phyloP scores from a whole-genome alignment of 768 basidiomycete species.

The Rhizopogon rudus region DNA sequence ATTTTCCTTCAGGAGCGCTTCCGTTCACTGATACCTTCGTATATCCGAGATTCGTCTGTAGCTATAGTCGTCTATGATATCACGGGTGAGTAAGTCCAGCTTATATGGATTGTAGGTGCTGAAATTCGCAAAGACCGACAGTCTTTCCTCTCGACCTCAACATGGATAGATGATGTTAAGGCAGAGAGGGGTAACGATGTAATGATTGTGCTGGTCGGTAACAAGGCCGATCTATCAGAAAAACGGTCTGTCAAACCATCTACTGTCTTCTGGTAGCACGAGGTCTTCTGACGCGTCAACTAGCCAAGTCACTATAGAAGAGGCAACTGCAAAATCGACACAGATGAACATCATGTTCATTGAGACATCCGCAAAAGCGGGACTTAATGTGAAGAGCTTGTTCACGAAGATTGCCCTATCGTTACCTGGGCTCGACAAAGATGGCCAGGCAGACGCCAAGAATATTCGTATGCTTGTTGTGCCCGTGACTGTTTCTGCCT shows the following conservation, averaged over 20 bases:
- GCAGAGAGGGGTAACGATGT: constrained; percentile 97
- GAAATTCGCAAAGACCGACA: constrained; percentile 63
- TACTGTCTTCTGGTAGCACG: background rate
- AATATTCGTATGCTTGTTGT: constrained; percentile 36
- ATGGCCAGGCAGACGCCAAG: constrained; percentile 51
- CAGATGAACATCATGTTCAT: constrained; percentile 96
- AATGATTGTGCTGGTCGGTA: constrained; percentile 96
- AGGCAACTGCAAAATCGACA: constrained; percentile 87
- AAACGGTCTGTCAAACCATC: constrained; percentile 66
- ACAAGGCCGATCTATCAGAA: constrained; percentile 98
- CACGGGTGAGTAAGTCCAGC: constrained; percentile 63
- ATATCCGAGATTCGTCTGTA: constrained; percentile 97
- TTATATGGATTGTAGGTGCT: constrained; percentile 3
- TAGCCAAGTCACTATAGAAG: constrained; percentile 98
- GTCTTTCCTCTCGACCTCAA: constrained; percentile 96
- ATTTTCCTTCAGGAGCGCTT: constrained; percentile 75
- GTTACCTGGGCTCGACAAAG: constrained; percentile 93
- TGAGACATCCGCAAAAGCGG: constrained; percentile 99
- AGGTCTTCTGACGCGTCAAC: constrained; percentile 6
- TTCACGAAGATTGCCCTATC: constrained; percentile 99
- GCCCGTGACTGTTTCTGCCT: background rate
- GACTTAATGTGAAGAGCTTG: constrained; percentile 97
- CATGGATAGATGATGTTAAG: constrained; percentile 99
- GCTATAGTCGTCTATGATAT: constrained; percentile 99
- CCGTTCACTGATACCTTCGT: constrained; percentile 94